Conservation (phyloP, 768 basidiomycete species). For the Collybia sp. region DNA sequence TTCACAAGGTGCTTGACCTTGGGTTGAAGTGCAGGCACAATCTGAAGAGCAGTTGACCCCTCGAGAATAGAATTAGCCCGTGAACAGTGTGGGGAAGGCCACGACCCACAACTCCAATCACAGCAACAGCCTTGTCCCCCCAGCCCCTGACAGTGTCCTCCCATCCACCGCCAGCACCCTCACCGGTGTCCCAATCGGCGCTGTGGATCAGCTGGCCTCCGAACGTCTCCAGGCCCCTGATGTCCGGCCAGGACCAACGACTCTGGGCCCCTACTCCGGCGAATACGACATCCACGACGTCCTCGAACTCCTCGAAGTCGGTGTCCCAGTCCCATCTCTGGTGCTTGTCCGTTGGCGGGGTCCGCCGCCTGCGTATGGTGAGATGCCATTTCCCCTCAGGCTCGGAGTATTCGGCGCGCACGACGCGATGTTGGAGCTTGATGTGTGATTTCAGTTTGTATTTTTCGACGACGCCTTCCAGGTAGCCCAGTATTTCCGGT, state of each 20-base stretch:
- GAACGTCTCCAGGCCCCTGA: constrained; percentile 51
- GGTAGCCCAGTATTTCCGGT: constrained; percentile 51
- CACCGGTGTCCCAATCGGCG: constrained; percentile 50
- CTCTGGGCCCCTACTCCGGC: constrained; percentile 47
- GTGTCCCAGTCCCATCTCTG: constrained; percentile 14
- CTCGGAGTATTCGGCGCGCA: constrained; percentile 46
- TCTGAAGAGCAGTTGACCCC: constrained; percentile 63
- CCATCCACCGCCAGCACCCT: constrained; percentile 30
- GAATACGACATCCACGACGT: constrained; percentile 53
- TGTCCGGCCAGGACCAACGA: constrained; percentile 66
- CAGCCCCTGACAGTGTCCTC: constrained; percentile 42
- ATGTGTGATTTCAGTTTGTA: constrained; percentile 50
- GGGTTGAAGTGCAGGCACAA: constrained; percentile 53
- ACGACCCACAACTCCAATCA: constrained; percentile 55
- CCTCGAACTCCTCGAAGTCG: constrained; percentile 41
- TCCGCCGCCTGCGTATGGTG: constrained; percentile 25
- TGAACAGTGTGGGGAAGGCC: constrained; percentile 1
- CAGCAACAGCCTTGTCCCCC: constrained; percentile 48
- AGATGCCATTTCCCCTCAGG: constrained; percentile 52
- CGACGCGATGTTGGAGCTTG: constrained; percentile 50
- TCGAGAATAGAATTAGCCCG: constrained; percentile 10
- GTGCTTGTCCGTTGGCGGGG: constrained; percentile 11
- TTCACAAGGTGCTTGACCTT: constrained; percentile 43
- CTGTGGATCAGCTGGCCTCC: constrained; percentile 57
- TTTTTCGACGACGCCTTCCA: constrained; percentile 50